phyloP scores from a whole-genome alignment of 2,329 filamentous ascomycete species.

The Aureobasidium vineae region DNA sequence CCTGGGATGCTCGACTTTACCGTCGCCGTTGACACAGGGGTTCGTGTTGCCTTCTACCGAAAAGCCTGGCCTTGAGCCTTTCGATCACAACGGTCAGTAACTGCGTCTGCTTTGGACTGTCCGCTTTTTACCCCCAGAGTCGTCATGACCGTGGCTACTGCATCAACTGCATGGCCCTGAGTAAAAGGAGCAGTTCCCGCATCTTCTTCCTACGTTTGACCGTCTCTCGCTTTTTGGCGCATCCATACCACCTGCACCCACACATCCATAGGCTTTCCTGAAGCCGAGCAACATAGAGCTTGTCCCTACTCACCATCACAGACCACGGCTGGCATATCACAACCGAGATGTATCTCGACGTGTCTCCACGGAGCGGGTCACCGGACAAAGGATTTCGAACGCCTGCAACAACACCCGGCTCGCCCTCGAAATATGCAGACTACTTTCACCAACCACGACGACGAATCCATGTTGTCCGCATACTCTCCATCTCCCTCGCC shows the following conservation, averaged over 20 bases:
- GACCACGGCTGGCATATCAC: neutral
- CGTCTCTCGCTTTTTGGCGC: neutral
- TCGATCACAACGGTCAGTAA: slow-evolving; percentile 16
- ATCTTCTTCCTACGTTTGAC: neutral
- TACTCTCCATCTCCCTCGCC: slow-evolving; percentile 12
- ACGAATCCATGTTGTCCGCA: slow-evolving; percentile 15
- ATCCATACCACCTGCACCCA: no score
- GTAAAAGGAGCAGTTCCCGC: slow-evolving; percentile 9
- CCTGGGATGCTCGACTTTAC: neutral
- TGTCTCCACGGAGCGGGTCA: slow-evolving; percentile 5
- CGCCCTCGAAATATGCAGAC: slow-evolving; percentile 6
- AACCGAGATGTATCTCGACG: neutral
- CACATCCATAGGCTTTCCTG: neutral
- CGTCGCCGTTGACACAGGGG: slow-evolving; percentile 12
- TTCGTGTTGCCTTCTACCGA: neutral
- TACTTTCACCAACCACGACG: slow-evolving; percentile 13
- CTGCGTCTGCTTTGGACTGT: neutral
- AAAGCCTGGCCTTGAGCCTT: neutral
- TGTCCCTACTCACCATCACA: neutral
- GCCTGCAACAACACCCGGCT: slow-evolving; percentile 1
- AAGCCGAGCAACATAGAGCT: neutral
- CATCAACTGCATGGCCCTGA: neutral
- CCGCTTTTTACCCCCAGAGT: neutral
- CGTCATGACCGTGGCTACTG: neutral
- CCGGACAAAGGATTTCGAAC: neutral